phyloP scores from a whole-genome alignment of 2,329 filamentous ascomycete species.

The Phyllosticta citribraziliensis region DNA sequence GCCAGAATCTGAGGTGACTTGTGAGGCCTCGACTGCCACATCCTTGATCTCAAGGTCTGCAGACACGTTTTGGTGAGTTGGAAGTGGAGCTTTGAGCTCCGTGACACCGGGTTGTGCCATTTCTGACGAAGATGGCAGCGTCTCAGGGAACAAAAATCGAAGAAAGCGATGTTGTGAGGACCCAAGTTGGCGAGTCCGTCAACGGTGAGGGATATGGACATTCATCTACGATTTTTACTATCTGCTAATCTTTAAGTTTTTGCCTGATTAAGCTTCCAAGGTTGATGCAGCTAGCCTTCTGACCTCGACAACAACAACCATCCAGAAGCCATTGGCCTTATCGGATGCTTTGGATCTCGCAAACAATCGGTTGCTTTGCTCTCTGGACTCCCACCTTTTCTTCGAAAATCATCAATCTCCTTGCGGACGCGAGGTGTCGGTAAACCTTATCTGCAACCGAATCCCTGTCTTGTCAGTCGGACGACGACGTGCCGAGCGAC shows the following conservation, averaged over 20 bases:
- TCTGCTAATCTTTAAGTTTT: not conserved
- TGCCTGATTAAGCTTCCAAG: not conserved
- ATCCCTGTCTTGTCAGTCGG: not conserved
- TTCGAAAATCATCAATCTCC: not conserved
- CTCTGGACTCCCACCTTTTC: not conserved
- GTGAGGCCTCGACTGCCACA: conserved; percentile 1
- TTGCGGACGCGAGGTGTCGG: not conserved
- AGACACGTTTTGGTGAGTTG: not conserved
- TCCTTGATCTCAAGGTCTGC: not conserved
- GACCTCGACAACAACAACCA: not conserved
- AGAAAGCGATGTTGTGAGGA: not conserved
- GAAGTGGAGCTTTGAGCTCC: not conserved
- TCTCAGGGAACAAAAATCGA: not conserved
- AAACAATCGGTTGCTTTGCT: not conserved
- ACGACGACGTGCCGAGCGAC: not conserved
- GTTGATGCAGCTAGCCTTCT: not conserved
- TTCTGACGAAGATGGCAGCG: not conserved
- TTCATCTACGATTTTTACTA: not conserved
- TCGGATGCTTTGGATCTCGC: not conserved
- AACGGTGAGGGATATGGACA: not conserved
- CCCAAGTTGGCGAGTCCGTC: not conserved
- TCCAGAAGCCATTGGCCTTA: not conserved
- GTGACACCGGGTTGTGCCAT: not conserved
- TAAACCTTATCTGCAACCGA: not conserved
- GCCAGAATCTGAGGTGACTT: not conserved